Percentiles rank a stretch among this genome's conserved stretches.
phyloP scores from a whole-genome alignment of 78 protist species.

The Blattamonas nauphoetae region DNA sequence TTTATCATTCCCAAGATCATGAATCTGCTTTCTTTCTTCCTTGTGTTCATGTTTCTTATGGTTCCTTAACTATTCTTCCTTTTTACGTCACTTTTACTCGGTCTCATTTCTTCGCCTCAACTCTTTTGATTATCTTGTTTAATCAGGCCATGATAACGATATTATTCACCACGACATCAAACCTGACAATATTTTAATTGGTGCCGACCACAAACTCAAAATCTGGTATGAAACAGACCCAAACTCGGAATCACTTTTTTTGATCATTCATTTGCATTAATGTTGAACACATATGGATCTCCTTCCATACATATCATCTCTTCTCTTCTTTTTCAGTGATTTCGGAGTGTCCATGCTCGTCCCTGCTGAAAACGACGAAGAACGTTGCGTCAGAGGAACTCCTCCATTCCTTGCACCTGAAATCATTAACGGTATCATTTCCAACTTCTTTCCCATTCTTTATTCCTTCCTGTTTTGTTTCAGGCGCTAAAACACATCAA shows the following conservation, averaged over 20 bases:
- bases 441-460: too few species aligned
- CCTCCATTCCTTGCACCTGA: not conserved
- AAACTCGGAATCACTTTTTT: not conserved
- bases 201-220: not conserved
- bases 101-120: too few species aligned
- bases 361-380: not conserved
- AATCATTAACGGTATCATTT: not conserved
- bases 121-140: not conserved
- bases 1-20: too few species aligned
- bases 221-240: not conserved
- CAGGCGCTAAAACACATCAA: too few species aligned
- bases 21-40: not conserved
- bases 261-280: not conserved
- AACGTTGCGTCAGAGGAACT: not conserved
- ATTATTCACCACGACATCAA: slow-evolving; percentile 53
- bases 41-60: not conserved
- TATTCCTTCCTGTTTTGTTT: too few species aligned
- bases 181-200: slow-evolving; percentile 39
- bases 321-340: too few species aligned
- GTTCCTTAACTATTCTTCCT: too few species aligned
- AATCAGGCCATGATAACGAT: not conserved
- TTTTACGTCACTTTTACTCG: too few species aligned
- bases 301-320: not conserved
- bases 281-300: not conserved
- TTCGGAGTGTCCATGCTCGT: not conserved